Evolutionary conservation across 2,329 filamentous ascomycete genomes (phyloP).

Genomic region (Aspergillus sp.): DNA sequence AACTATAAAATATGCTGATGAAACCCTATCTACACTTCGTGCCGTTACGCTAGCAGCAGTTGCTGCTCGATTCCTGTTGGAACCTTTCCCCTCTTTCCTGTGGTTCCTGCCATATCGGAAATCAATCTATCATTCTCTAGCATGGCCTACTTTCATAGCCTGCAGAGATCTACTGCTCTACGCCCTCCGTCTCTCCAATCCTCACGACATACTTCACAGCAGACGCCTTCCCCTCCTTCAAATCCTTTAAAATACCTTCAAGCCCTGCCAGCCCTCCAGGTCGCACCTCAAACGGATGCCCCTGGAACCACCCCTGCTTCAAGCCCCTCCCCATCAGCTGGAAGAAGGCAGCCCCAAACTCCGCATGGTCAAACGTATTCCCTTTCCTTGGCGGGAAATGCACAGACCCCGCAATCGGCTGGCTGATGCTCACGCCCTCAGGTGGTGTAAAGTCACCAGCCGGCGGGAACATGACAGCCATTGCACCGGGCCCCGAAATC

Average conservation of each 20-base stretch:
- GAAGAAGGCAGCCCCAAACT: slow-evolving; percentile 50
- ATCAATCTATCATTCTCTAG: too few species aligned
- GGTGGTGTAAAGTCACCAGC: slow-evolving; percentile 44
- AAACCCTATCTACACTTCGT: too few species aligned
- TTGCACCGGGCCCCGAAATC: slow-evolving; percentile 32
- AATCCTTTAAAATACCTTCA: slow-evolving; percentile 52
- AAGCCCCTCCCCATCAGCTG: slow-evolving; percentile 48
- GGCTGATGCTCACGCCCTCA: slow-evolving; percentile 34
- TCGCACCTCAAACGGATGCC: slow-evolving; percentile 53
- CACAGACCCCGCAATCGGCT: slow-evolving; percentile 38
- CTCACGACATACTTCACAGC: slow-evolving; percentile 65
- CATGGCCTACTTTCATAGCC: too few species aligned
- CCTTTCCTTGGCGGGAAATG: slow-evolving; percentile 21
- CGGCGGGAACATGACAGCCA: slow-evolving; percentile 43
- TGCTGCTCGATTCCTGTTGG: too few species aligned
- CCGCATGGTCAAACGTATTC: not conserved
- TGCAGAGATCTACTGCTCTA: not conserved
- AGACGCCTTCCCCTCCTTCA: slow-evolving; percentile 62
- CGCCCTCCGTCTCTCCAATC: slow-evolving; percentile 48
- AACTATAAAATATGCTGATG: too few species aligned
- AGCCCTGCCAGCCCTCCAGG: slow-evolving; percentile 56
- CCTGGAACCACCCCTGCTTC: slow-evolving; percentile 50
- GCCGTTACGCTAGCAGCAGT: too few species aligned
- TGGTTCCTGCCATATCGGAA: too few species aligned
- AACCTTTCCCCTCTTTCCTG: too few species aligned